Percentiles rank a stretch among this genome's conserved stretches.
Evolutionary conservation across 2,329 filamentous ascomycete species (phyloP).

Genomic region (Calonectria naviculata): DNA sequence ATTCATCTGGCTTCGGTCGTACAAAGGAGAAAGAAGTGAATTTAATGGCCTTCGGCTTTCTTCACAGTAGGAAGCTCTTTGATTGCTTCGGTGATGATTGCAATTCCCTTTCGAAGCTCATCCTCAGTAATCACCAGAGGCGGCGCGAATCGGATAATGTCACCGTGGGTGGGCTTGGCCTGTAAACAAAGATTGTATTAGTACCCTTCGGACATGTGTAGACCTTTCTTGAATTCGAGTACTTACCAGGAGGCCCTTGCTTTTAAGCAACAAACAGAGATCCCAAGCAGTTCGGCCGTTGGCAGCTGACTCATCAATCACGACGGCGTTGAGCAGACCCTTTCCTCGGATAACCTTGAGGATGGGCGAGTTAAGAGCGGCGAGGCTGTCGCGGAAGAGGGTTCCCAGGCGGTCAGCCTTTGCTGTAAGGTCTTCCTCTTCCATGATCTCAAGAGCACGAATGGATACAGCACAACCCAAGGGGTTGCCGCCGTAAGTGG

Average conservation of each 20-base stretch:
- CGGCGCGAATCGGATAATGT: slow-evolving; percentile 98
- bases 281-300: slow-evolving; percentile 94
- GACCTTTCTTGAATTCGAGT: not conserved
- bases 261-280: slow-evolving; percentile 93
- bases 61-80: slow-evolving; percentile 78
- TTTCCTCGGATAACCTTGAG: slow-evolving; percentile 89
- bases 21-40: not conserved
- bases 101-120: slow-evolving; percentile 81
- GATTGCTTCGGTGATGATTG: slow-evolving; percentile 85
- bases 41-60: slow-evolving; percentile 51
- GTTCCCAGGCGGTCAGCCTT: slow-evolving; percentile 85
- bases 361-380: slow-evolving; percentile 80
- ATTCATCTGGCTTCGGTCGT: slow-evolving; percentile 23
- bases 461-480: slow-evolving; percentile 96
- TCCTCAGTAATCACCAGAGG: slow-evolving; percentile 93
- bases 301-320: slow-evolving; percentile 91
- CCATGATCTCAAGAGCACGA: slow-evolving; percentile 90
- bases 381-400: slow-evolving; percentile 83
- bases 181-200: slow-evolving; percentile 48
- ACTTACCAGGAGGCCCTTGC: slow-evolving; percentile 91
- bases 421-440: slow-evolving; percentile 89
- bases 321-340: slow-evolving; percentile 93
- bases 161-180: slow-evolving; percentile 98
- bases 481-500: slow-evolving; percentile 98
- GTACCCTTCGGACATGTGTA: not conserved